phyloP scores from a whole-genome alignment of 345 rosid species.

The Clausena lansium region DNA sequence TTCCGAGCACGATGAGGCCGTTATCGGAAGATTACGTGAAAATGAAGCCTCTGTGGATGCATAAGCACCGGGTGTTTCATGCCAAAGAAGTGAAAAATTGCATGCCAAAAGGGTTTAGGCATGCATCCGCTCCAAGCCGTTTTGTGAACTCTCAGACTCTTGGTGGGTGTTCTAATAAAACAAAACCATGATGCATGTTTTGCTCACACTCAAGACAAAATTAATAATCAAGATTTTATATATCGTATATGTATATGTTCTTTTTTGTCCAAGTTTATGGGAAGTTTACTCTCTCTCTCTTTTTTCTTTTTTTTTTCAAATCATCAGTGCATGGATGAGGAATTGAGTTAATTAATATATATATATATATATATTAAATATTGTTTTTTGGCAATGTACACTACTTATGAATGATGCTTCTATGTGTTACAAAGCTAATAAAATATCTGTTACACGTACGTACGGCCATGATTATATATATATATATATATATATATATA shows the following conservation, averaged over 20 bases:
- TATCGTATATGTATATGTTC: not conserved
- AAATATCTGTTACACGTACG: no score
- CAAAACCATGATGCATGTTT: not conserved
- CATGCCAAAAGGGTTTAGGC: constrained; percentile 76
- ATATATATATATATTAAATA: no score
- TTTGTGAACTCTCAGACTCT: constrained; percentile 68
- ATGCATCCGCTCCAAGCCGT: constrained; percentile 86
- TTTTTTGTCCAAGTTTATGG: not conserved
- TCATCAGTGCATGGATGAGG: no score
- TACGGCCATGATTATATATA: no score
- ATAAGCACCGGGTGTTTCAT: constrained; percentile 30
- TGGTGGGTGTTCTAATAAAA: constrained; percentile 39
- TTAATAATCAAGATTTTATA: not conserved
- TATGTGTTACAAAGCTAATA: no score
- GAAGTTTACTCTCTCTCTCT: not conserved
- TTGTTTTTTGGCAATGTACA: no score
- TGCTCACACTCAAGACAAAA: not conserved
- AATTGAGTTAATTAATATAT: no score
- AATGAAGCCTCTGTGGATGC: constrained; percentile 38
- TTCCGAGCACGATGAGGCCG: constrained; percentile 67
- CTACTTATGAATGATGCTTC: no score
- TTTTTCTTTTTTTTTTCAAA: no score
- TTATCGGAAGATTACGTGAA: constrained; percentile 36
- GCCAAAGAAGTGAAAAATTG: constrained; percentile 56
- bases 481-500: no score